These are phyloP conservation scores for Blastomyces emzantsi DNA, from an alignment of 2,329 filamentous ascomycete species.

Conservation along the genomic window DNA sequence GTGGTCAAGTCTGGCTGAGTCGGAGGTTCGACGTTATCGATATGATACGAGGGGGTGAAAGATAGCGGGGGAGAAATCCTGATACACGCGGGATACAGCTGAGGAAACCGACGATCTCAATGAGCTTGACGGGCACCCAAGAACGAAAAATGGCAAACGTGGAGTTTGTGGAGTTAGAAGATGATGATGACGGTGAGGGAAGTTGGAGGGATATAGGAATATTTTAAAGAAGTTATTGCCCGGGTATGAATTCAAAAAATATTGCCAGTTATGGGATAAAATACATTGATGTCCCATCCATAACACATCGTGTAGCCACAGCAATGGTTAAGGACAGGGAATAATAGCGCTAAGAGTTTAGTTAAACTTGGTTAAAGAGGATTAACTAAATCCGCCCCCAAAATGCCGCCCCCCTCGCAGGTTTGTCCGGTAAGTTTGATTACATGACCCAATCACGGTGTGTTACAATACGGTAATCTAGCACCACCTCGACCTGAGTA, in stretches of 20 bases:
- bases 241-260: too few species aligned
- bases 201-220: neutral
- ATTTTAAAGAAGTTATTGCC: too few species aligned
- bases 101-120: neutral
- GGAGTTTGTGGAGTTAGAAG: neutral
- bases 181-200: neutral
- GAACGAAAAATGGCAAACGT: neutral
- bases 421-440: too few species aligned
- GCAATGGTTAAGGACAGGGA: neutral
- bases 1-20: neutral
- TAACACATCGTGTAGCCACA: neutral
- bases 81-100: neutral
- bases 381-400: neutral
- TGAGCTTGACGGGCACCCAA: neutral
- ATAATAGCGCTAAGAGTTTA: neutral
- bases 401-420: too few species aligned
- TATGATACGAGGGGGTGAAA: neutral
- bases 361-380: neutral
- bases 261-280: too few species aligned
- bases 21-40: neutral
- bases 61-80: neutral
- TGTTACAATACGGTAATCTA: neutral
- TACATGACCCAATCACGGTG: too few species aligned
- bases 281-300: too few species aligned
- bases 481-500: neutral